Evolutionary conservation across 345 rosid genomes (phyloP), one percentile per base, ranked within the genome.

Genomic region (Mercurialis annua): DNA sequence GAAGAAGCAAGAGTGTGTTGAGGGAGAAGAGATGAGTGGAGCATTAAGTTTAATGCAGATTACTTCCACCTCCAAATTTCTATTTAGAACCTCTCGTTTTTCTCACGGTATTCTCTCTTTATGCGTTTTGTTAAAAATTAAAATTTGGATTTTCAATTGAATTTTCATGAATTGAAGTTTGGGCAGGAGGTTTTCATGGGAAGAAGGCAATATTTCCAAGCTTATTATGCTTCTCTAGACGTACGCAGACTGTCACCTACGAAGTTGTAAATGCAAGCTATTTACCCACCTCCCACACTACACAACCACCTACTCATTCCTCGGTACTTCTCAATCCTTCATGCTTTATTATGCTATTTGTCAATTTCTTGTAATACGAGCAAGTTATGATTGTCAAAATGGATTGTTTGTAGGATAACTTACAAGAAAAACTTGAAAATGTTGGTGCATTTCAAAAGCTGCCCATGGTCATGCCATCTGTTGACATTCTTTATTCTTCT

Each of bases 401-500:
- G 31, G 51, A 53, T 60, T 46, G 12, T 70, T 78, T 59, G n/a
- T 64, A 94, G 99, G 89, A 76, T 5, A 78, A 72, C 64, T 62
- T 67, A 36, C 42, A 75, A 18, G 40, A 51, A 53, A 40, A 71
- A 33, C 76, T 70, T 62, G 85, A 83, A 74, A 77, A 52, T 59
- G 73, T 87, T 63, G 99, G 95, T 71, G 99, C 95, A 65, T 94
- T 94, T 82, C 99, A 94, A 67, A 91, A 89, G 72, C 81, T 91
- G 6, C 99, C 97, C 6, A 85, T 94, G 92, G 97, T 94, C 66
- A 87, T 91, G 99, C 97, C 92, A 30, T 85, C 99, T 0, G 76
- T 81, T 78, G 99, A 90, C 75, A 80, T 91, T 54, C 84, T 91
- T 47, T 69, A 54, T 62, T 94, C 97, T 38, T 88, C 99, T 3